phyloP scores from a whole-genome alignment of 106 monocot species.

The Acorus gramineus region DNA sequence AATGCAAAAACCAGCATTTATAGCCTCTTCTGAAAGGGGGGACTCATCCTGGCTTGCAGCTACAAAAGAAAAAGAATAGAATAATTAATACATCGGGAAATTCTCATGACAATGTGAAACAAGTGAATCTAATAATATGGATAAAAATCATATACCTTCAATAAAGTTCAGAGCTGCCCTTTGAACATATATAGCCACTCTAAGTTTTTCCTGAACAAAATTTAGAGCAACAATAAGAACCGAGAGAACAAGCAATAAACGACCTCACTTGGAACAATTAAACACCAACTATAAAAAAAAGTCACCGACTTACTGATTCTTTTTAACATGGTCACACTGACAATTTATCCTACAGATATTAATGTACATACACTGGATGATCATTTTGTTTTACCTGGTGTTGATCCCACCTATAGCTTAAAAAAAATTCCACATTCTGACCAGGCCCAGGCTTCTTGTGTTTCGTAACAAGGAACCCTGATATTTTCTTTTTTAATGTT shows the following conservation, averaged over 20 bases:
- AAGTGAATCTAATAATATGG: background rate
- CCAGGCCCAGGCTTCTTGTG: too few relatives aligned
- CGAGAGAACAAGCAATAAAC: constrained; percentile 1
- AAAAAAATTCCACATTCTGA: too few relatives aligned
- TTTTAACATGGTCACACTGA: background rate
- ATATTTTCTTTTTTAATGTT: too few relatives aligned
- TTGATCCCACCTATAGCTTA: too few relatives aligned
- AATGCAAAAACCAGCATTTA: constrained; percentile 50
- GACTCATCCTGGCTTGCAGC: constrained; percentile 26
- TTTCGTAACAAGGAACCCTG: too few relatives aligned
- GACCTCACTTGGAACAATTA: background rate
- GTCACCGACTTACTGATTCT: background rate
- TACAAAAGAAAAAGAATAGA: constrained; percentile 1
- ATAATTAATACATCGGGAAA: background rate
- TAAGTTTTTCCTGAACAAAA: constrained; percentile 56
- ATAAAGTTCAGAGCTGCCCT: constrained; percentile 83
- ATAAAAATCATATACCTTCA: constrained; percentile 41
- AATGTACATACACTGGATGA: too few relatives aligned
- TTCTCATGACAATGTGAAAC: background rate
- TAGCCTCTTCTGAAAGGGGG: constrained; percentile 28
- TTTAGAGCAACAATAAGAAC: background rate
- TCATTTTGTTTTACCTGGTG: too few relatives aligned
- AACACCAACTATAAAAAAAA: background rate
- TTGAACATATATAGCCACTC: constrained; percentile 66
- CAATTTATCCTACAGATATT: too few relatives aligned